These are phyloP conservation scores for Tricholomella constricta DNA, from an alignment of 768 basidiomycete genomes.

Conservation along the genomic window DNA sequence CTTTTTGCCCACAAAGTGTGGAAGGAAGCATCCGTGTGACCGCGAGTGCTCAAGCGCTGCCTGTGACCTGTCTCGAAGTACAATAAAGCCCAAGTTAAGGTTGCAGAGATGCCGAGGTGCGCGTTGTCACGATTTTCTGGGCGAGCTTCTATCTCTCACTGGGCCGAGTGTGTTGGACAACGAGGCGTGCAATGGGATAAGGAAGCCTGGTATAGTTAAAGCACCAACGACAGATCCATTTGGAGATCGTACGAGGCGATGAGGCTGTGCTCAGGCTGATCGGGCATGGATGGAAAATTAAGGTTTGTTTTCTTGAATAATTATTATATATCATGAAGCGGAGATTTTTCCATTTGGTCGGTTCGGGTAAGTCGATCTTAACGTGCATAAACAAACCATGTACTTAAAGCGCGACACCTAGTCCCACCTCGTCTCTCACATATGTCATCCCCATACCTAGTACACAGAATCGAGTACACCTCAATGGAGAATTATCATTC, in stretches of 20 bases:
- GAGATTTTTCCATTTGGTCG: conserved; percentile 1
- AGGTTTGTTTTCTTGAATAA: neutral
- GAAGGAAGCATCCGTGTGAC: conserved; percentile 13
- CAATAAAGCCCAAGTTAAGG: conserved; percentile 10
- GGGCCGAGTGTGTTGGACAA: neutral
- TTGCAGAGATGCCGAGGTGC: neutral
- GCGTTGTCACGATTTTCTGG: neutral
- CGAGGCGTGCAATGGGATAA: neutral
- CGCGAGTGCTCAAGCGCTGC: conserved; percentile 7
- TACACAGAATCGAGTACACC: neutral
- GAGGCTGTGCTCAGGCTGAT: neutral
- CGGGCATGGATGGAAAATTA: conserved; percentile 1
- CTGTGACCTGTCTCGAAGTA: conserved; percentile 2
- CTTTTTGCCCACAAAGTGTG: conserved; percentile 5
- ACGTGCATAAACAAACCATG: conserved; percentile 12
- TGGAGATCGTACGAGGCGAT: neutral
- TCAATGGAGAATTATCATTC: neutral
- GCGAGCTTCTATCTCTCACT: neutral
- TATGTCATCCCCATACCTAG: neutral
- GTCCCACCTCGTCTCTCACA: neutral
- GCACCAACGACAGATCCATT: neutral
- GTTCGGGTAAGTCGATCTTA: neutral
- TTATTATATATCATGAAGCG: conserved; percentile 11
- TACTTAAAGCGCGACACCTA: conserved; percentile 9
- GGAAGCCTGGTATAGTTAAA: neutral